Conservation (phyloP, 257 asterid genomes). For the Solanum clarkiae region DNA sequence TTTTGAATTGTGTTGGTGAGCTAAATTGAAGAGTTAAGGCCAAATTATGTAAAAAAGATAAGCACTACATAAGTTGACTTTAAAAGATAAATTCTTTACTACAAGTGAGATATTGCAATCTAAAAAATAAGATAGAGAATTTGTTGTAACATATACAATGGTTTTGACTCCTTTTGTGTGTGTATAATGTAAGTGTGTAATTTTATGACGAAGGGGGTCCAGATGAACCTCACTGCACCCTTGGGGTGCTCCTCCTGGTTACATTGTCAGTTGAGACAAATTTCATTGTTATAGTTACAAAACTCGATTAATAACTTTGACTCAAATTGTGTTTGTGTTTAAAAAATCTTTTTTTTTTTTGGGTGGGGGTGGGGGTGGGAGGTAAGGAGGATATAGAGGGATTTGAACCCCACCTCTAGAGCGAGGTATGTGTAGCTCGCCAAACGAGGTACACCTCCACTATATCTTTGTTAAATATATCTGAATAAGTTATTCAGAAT, state of each 20-base stretch:
- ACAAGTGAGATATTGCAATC: neutral
- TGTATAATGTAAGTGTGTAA: neutral
- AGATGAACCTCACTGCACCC: neutral
- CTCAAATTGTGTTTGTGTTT: neutral
- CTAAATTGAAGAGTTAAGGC: slow-evolving; percentile 18
- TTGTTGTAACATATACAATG: neutral
- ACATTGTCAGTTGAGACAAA: neutral
- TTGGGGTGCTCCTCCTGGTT: neutral
- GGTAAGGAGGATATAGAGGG: neutral
- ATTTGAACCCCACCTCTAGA: neutral
- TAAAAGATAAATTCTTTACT: neutral
- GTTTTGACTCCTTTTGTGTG: neutral
- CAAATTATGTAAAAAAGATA: neutral
- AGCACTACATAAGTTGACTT: neutral
- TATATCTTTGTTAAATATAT: neutral
- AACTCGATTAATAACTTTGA: neutral
- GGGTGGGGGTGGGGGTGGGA: too few species aligned
- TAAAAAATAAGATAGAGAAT: neutral
- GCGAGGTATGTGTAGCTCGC: neutral
- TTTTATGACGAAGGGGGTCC: neutral
- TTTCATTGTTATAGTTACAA: neutral
- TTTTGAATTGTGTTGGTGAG: slow-evolving; percentile 88
- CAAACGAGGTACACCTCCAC: neutral
- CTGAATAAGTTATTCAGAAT: neutral
- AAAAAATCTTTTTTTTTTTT: too few species aligned